These are phyloP conservation scores for Cadophora luteo-olivacea DNA, from an alignment of 2,329 filamentous ascomycete genomes.

Conservation along the genomic window DNA sequence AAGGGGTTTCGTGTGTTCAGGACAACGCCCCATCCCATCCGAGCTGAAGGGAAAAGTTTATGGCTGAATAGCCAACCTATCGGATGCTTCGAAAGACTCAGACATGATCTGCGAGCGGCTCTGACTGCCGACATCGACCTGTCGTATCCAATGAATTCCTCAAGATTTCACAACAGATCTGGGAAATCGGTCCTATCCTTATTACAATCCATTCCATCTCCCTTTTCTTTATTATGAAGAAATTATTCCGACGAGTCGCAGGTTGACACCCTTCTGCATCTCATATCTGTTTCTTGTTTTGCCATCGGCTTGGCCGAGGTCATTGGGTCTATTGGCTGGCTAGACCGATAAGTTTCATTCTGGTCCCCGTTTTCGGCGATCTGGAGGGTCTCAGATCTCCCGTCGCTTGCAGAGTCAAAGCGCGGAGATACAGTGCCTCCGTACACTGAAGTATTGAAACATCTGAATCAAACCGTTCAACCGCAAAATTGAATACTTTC, in stretches of 20 bases:
- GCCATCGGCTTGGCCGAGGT: not conserved
- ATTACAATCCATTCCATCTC: not conserved
- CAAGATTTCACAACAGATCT: not conserved
- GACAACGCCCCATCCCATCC: constrained; percentile 5
- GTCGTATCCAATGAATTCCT: not conserved
- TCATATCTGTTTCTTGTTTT: not conserved
- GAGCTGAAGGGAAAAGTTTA: constrained; percentile 9
- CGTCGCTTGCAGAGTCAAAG: not conserved
- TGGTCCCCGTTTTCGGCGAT: not conserved
- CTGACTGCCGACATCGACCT: constrained; percentile 11
- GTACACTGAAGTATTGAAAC: not conserved
- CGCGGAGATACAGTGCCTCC: not conserved
- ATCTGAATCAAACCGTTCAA: too few species aligned
- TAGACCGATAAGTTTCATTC: not conserved
- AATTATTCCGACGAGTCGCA: not conserved
- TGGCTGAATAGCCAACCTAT: constrained; percentile 7
- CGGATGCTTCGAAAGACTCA: not conserved
- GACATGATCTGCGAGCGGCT: constrained; percentile 7
- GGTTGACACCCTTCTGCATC: not conserved
- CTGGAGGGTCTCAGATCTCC: constrained; percentile 8
- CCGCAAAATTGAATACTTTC: not conserved
- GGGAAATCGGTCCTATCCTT: constrained; percentile 3
- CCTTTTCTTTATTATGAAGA: not conserved
- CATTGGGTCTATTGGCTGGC: not conserved
- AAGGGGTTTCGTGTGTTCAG: not conserved